Percentiles rank a stretch among this genome's conserved stretches.
phyloP scores from a whole-genome alignment of 148 eudicot genomes.

The Rhododendron griersonianum region DNA sequence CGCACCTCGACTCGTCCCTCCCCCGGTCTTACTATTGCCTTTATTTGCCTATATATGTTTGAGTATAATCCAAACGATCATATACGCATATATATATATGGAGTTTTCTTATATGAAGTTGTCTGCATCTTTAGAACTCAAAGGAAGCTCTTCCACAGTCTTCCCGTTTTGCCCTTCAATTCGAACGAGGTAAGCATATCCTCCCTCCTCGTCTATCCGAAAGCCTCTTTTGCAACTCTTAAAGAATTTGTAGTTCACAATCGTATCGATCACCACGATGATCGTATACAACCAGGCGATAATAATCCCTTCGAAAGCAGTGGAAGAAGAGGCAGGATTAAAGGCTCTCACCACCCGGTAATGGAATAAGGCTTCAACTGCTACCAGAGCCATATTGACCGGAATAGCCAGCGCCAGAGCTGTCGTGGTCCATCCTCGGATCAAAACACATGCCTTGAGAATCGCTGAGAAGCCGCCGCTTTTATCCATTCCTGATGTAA shows the following conservation, averaged over 20 bases:
- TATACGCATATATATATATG: not conserved
- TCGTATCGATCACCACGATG: slow-evolving; percentile 48
- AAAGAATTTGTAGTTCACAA: slow-evolving; percentile 50
- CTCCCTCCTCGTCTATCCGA: slow-evolving; percentile 5
- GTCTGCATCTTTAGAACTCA: slow-evolving; percentile 5
- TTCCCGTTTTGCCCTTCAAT: slow-evolving; percentile 7
- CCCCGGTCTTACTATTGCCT: no score
- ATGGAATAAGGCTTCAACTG: slow-evolving; percentile 63
- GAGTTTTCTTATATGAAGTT: not conserved
- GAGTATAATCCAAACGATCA: not conserved
- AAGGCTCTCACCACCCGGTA: slow-evolving; percentile 30
- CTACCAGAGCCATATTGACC: slow-evolving; percentile 52
- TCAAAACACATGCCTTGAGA: slow-evolving; percentile 44
- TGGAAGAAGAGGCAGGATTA: not conserved
- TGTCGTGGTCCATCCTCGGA: slow-evolving; percentile 45
- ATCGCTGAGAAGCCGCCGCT: slow-evolving; percentile 39
- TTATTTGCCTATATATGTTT: not conserved
- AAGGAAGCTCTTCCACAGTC: slow-evolving; percentile 16
- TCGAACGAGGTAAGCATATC: not conserved
- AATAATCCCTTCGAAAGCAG: slow-evolving; percentile 52
- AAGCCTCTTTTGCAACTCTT: slow-evolving; percentile 36
- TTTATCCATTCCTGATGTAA: slow-evolving; percentile 37
- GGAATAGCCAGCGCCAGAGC: slow-evolving; percentile 63
- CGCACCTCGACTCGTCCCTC: no score
- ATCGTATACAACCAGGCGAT: slow-evolving; percentile 64